Evolutionary conservation across 768 basidiomycete species (phyloP).

Genomic region (Rhizopogon vinicolor): DNA sequence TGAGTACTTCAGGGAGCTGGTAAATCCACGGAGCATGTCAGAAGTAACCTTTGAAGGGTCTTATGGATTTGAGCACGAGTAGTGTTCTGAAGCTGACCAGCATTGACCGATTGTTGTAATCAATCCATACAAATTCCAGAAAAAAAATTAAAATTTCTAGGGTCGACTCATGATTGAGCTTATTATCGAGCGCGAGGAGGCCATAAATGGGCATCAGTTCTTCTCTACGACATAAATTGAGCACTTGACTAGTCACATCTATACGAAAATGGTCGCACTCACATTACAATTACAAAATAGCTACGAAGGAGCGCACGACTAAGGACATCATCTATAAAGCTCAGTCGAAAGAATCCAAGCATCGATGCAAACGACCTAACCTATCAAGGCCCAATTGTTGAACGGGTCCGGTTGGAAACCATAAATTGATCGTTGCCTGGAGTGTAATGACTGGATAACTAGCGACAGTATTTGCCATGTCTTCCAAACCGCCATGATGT

Average conservation of each 20-base stretch:
- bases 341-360: slow-evolving; percentile 83
- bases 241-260: neutral
- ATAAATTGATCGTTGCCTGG: slow-evolving; percentile 44
- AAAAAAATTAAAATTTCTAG: no score
- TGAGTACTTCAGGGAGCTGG: slow-evolving; percentile 84
- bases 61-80: slow-evolving; percentile 56
- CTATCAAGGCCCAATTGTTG: slow-evolving; percentile 28
- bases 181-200: slow-evolving; percentile 49
- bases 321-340: slow-evolving; percentile 91
- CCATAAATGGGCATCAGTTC: slow-evolving; percentile 91
- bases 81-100: slow-evolving; percentile 78
- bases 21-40: slow-evolving; percentile 67
- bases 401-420: neutral
- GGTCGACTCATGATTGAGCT: slow-evolving; percentile 54
- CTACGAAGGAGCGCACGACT: slow-evolving; percentile 85
- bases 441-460: slow-evolving; percentile 76
- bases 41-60: slow-evolving; percentile 50
- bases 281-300: slow-evolving; percentile 78
- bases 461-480: slow-evolving; percentile 44
- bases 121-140: no score
- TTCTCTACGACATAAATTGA: slow-evolving; percentile 40
- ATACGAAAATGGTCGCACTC: slow-evolving; percentile 19
- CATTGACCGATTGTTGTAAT: no score
- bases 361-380: slow-evolving; percentile 82
- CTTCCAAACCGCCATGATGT: slow-evolving; percentile 36